Evolutionary conservation across 345 rosid species (phyloP).

Genomic region (Lumnitzera littorea): DNA sequence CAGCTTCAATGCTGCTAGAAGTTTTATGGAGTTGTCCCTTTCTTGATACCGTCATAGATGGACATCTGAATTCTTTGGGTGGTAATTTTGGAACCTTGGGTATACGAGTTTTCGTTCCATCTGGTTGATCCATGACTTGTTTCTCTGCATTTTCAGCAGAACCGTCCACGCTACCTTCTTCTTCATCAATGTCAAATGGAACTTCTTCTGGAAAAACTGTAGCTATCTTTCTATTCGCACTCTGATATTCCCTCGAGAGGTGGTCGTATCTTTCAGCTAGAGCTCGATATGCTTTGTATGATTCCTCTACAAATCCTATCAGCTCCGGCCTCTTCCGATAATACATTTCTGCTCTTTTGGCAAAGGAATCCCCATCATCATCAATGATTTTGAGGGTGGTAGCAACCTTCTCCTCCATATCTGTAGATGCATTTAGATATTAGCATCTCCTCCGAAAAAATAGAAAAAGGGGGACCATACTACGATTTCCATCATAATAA

Average conservation of each 20-base stretch:
- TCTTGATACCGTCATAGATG: conserved; percentile 22
- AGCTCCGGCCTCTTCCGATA: conserved; percentile 18
- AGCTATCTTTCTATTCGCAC: conserved; percentile 17
- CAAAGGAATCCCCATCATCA: conserved; percentile 16
- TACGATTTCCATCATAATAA: too few relatives aligned
- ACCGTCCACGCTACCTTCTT: neutral
- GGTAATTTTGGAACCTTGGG: conserved; percentile 42
- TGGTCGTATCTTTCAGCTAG: conserved; percentile 18
- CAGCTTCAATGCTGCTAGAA: conserved; percentile 19
- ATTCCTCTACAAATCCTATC: conserved; percentile 12
- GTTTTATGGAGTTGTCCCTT: conserved; percentile 31
- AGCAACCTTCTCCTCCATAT: conserved; percentile 17
- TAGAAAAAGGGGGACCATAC: too few relatives aligned
- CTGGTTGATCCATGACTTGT: conserved; percentile 6
- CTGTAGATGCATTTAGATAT: conserved; percentile 6
- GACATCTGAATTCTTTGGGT: conserved; percentile 37
- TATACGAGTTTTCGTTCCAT: conserved; percentile 17
- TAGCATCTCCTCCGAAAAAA: neutral
- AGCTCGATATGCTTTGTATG: conserved; percentile 14
- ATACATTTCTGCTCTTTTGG: conserved; percentile 19
- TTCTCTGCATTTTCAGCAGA: too few relatives aligned
- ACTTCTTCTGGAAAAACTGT: conserved; percentile 14
- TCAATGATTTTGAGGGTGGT: conserved; percentile 11
- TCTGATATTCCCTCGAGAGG: conserved; percentile 16
- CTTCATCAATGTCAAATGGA: conserved; percentile 11